Percentiles rank a stretch among this genome's conserved stretches.
Conservation (phyloP, 371 early-diverging fungal species). For the Chytridium lagenaria region DNA sequence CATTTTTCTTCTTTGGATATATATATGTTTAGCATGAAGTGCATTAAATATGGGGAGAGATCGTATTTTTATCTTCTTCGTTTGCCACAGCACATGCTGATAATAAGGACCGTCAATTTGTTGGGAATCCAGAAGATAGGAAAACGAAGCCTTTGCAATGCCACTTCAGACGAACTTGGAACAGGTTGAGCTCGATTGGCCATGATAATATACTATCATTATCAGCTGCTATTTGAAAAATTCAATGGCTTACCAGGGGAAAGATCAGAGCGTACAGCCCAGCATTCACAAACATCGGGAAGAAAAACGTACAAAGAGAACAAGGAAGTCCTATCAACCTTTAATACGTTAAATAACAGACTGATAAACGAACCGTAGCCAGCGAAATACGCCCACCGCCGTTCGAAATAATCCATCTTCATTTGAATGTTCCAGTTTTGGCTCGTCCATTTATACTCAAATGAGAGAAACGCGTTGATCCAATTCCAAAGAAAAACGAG, state of each 20-base stretch:
- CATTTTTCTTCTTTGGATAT: too few species aligned
- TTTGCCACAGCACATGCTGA: background rate
- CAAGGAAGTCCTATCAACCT: constrained; percentile 44
- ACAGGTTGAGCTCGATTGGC: constrained; percentile 40
- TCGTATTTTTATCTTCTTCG: background rate
- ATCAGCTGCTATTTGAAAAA: background rate
- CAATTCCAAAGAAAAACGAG: constrained; percentile 36
- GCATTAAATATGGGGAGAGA: too few species aligned
- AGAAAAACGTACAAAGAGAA: constrained; percentile 43
- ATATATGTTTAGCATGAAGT: too few species aligned
- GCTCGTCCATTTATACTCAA: constrained; percentile 51
- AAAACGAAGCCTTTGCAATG: background rate
- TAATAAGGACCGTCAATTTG: background rate
- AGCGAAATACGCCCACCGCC: constrained; percentile 48
- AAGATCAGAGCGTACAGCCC: constrained; percentile 53
- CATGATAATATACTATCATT: constrained; percentile 47
- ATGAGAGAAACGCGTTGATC: constrained; percentile 42
- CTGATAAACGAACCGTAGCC: constrained; percentile 48
- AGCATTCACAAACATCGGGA: constrained; percentile 37
- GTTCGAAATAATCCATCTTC: constrained; percentile 45
- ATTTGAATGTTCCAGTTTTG: constrained; percentile 41
- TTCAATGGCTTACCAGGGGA: constrained; percentile 40
- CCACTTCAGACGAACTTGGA: background rate
- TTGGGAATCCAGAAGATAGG: background rate
- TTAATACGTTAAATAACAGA: background rate